A percentile compares a stretch with the other conserved stretches of the same genome.
These are phyloP conservation scores for Tilletia caries DNA, from an alignment of 1,284 basidiomycete species.

Conservation along the genomic window DNA sequence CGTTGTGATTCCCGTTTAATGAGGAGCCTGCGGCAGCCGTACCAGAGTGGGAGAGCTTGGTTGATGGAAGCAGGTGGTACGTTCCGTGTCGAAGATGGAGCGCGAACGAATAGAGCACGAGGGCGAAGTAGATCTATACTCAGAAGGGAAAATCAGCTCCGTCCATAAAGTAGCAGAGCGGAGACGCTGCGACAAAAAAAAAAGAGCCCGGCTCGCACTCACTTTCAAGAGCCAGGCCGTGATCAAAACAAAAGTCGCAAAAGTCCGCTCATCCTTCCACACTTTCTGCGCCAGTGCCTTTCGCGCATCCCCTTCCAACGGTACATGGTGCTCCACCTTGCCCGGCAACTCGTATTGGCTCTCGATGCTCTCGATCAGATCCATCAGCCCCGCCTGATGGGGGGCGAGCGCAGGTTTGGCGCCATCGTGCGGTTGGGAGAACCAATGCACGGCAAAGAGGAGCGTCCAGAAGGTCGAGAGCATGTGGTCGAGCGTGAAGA, in stretches of 20 bases:
- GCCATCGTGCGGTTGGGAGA: slow-evolving; percentile 18
- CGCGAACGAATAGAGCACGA: slow-evolving; percentile 89
- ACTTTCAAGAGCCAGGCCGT: slow-evolving; percentile 88
- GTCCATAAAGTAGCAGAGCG: neutral
- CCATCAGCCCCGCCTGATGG: slow-evolving; percentile 50
- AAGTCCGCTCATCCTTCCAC: slow-evolving; percentile 85
- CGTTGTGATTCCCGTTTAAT: slow-evolving; percentile 24
- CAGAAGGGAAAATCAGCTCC: no score
- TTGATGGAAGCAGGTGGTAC: slow-evolving; percentile 74
- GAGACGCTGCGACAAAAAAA: no score
- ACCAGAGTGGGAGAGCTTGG: slow-evolving; percentile 40
- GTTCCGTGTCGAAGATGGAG: slow-evolving; percentile 85
- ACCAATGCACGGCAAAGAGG: slow-evolving; percentile 85
- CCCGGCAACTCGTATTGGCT: slow-evolving; percentile 36
- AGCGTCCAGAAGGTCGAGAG: slow-evolving; percentile 88
- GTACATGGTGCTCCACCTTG: slow-evolving; percentile 40
- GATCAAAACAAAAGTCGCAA: slow-evolving; percentile 72
- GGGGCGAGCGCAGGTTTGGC: slow-evolving; percentile 19
- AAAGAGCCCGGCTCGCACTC: no score
- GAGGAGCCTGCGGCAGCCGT: slow-evolving; percentile 20
- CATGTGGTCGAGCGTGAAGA: slow-evolving; percentile 87
- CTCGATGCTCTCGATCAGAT: slow-evolving; percentile 50
- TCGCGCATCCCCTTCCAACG: slow-evolving; percentile 56
- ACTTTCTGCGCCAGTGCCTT: slow-evolving; percentile 54
- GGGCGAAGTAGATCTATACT: slow-evolving; percentile 80